Base-by-base conservation (phyloP, 2,329 filamentous ascomycete genomes). In the Penicillium sp. region DNA sequence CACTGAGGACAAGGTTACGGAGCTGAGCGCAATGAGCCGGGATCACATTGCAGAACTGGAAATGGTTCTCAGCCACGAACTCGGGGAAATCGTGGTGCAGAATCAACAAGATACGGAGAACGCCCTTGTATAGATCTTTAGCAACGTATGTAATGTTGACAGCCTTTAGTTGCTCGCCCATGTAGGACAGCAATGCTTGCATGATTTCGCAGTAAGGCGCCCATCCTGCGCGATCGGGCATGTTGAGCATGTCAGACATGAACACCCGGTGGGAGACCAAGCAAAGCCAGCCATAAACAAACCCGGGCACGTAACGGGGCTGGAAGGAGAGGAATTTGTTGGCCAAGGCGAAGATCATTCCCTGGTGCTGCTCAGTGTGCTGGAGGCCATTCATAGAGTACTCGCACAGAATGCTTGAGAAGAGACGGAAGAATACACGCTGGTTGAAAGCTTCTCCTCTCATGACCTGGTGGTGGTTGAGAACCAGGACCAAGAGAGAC, bases 71-170 rank as follows among this genome's bases (percentile, higher is more conserved):
- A 6, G 87, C 85, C 37, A 98, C 73, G 68, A 95, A 98, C 49
- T 96, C 89, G 0, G 91, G 87, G 69, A 88, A 97, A 67, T 98
- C 93, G 64, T 97, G 93, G 59, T 95, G 87, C 46, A 98, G 74
- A 45, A 95, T 79, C 31, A 95, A 74, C 48, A 97, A 73, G 52
- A 96, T 80, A 63, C 94, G 89, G 42, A 95, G 74, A 1, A 87
- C 81, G 8, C 85, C 88, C 53, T 88, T 84, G 67, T 95, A 96
- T 53, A 95, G 81, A 48, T 91, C 87, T 65, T 88, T 90, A 31
- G 84, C 81, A 44, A 87, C 77, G 31, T 81, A 75, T 3, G 83
- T 77, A 15, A 88, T 77, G 51, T 83, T 83, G 26, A 83, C 73
- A 9, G 83, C 78, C 69, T 91, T 93, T 56, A 95, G 75, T 54